phyloP scores from a whole-genome alignment of 2,329 filamentous ascomycete species.

The Epichloe typhina region DNA sequence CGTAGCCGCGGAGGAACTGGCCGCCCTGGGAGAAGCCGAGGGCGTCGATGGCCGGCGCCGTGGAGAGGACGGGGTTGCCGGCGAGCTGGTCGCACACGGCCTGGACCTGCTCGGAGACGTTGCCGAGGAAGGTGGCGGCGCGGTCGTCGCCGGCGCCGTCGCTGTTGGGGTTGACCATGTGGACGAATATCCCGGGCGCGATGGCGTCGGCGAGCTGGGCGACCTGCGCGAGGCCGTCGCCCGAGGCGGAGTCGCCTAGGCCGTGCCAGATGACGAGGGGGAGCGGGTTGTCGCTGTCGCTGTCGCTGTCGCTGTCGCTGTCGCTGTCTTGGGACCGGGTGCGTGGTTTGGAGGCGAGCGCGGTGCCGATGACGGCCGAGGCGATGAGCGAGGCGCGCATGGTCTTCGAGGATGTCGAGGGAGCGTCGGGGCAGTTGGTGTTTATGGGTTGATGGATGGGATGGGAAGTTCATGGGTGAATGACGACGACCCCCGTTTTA shows the following conservation, averaged over 20 bases:
- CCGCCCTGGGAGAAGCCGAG: conserved; percentile 93
- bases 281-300: conserved; percentile 51
- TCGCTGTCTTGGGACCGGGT: conserved; percentile 29
- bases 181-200: conserved; percentile 48
- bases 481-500: too few species aligned
- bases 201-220: conserved; percentile 73
- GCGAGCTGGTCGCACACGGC: conserved; percentile 67
- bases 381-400: conserved; percentile 13
- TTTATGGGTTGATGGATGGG: too few species aligned
- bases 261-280: conserved; percentile 94
- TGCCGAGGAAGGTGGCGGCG: conserved; percentile 79
- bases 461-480: too few species aligned
- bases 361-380: conserved; percentile 1
- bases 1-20: conserved; percentile 83
- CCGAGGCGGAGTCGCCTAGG: conserved; percentile 59
- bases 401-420: not conserved
- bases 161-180: conserved; percentile 5
- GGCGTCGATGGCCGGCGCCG: conserved; percentile 74
- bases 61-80: conserved; percentile 64
- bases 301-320: conserved; percentile 21
- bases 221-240: conserved; percentile 63
- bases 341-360: conserved; percentile 19
- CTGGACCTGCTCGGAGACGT: conserved; percentile 66
- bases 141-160: conserved; percentile 51
- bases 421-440: too few species aligned